phyloP scores from a whole-genome alignment of 2,329 filamentous ascomycete genomes.

The Fusarium solani-melongenae region DNA sequence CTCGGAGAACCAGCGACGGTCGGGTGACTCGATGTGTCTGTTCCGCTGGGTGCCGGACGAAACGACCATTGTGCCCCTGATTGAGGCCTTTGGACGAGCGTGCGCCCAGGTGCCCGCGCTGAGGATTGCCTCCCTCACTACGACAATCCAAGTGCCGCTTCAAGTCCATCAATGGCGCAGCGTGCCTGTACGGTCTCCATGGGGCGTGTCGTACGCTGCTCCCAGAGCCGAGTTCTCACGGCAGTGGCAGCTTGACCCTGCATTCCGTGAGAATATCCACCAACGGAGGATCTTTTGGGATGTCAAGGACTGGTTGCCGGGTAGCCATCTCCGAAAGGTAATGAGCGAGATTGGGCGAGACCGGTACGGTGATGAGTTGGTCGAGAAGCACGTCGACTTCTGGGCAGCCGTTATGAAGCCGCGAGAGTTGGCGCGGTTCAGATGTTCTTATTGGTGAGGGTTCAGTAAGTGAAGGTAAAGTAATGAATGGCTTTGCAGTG shows the following conservation, averaged over 20 bases:
- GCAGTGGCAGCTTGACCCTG: conserved; percentile 28
- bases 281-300: conserved; percentile 29
- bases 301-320: conserved; percentile 27
- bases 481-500: not conserved
- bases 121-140: conserved; percentile 24
- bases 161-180: conserved; percentile 14
- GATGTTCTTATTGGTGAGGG: conserved; percentile 27
- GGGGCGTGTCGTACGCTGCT: conserved; percentile 27
- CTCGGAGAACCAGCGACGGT: conserved; percentile 21
- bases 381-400: conserved; percentile 31
- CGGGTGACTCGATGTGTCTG: conserved; percentile 27
- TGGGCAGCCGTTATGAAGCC: conserved; percentile 29
- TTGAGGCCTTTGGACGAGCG: conserved; percentile 27
- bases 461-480: not conserved
- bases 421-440: conserved; percentile 22
- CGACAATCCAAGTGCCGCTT: conserved; percentile 24
- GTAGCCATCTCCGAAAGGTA: conserved; percentile 1
- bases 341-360: conserved; percentile 20
- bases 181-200: conserved; percentile 20
- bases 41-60: conserved; percentile 31
- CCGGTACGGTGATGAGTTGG: conserved; percentile 22
- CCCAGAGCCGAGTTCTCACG: conserved; percentile 19
- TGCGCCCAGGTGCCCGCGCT: conserved; percentile 26
- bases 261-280: conserved; percentile 17
- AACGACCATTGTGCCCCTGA: conserved; percentile 15